Base-by-base conservation (phyloP, 192 early-diverging fungal genomes). In the Linnemannia exigua region DNA sequence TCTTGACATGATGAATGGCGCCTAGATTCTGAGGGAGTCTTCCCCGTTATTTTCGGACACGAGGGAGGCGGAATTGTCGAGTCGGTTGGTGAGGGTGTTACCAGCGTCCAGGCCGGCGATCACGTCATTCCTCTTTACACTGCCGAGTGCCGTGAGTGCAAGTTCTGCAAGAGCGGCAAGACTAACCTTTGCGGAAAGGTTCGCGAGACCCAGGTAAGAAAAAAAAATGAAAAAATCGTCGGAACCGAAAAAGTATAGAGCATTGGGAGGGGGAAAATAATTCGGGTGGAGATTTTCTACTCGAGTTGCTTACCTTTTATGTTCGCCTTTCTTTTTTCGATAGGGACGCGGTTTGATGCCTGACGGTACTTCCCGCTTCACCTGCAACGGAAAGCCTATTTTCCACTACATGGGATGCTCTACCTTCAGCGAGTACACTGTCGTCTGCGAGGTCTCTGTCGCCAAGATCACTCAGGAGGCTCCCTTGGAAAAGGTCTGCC, bases 321-420 rank as follows among this genome's bases (percentile, higher is more conserved):
- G 35, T n/a, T 33, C n/a, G 28, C 19, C 63, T 66, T 48, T 51
- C 48, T 47, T 54, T 67, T 54, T 17, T 47, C 20, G 52, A 22
- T 74, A 91, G 89, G 97, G 96, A 61, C 90, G 92, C 69, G 98
- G 98, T 46, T 90, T 96, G 83, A 99, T 99, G 98, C 98, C 98
- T 46, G 98, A 99, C 80, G 91, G 92, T 46, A 98, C 97, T 5
- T 92, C 94, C 19, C 93, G 98, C 48, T 99, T 99, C 87, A 93
- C 96, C 46, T 96, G 96, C 93, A 95, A 95, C 54, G 97, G 97
- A 37, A 89, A 98, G 89, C 80, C 78, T 5, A 94, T 98, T 68
- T 97, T 93, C 90, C 98, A 99, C 87, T 99, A 97, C 89, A 99
- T 99, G 98, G 95, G 95, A 20, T 94, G 93, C 61, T 97, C 96